phyloP scores from a whole-genome alignment of 1,139 yeast genomes.

The Yarrowia galli region DNA sequence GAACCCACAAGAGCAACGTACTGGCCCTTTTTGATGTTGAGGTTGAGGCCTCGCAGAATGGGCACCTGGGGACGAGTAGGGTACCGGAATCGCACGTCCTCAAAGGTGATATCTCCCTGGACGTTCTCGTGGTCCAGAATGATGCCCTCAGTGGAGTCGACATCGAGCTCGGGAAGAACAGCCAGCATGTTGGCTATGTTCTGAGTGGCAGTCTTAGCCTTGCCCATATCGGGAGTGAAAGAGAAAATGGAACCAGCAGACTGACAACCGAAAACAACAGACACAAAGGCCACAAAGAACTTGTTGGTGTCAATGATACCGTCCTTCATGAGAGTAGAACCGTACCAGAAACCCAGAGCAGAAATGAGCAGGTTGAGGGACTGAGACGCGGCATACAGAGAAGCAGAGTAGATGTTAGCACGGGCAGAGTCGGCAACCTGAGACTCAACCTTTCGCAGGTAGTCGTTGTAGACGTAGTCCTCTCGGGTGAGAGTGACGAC shows the following conservation, averaged over 20 bases:
- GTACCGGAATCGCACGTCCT: conserved; percentile 72
- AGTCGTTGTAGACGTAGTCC: conserved; percentile 48
- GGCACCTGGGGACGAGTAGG: conserved; percentile 81
- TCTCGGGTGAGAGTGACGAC: conserved; percentile 53
- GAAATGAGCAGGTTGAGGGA: conserved; percentile 52
- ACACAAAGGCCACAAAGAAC: conserved; percentile 52
- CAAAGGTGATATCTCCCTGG: conserved; percentile 67
- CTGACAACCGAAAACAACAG: conserved; percentile 81
- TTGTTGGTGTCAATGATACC: conserved; percentile 46
- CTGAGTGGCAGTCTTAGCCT: conserved; percentile 66
- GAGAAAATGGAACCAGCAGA: conserved; percentile 86
- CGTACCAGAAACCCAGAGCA: conserved; percentile 54
- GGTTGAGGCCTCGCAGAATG: conserved; percentile 71
- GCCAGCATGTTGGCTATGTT: conserved; percentile 78
- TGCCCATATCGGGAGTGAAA: conserved; percentile 78
- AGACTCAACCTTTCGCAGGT: conserved; percentile 46
- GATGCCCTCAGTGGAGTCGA: conserved; percentile 62
- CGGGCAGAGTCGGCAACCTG: conserved; percentile 48
- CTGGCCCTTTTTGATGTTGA: conserved; percentile 77
- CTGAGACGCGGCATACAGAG: conserved; percentile 50
- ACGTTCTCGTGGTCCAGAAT: conserved; percentile 51
- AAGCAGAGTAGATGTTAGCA: conserved; percentile 47
- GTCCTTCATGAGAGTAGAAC: conserved; percentile 49
- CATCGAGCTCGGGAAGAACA: conserved; percentile 65
- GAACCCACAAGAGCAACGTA: conserved; percentile 95